Conservation (phyloP, 2,329 filamentous ascomycete species). For the Fusarium humuli region DNA sequence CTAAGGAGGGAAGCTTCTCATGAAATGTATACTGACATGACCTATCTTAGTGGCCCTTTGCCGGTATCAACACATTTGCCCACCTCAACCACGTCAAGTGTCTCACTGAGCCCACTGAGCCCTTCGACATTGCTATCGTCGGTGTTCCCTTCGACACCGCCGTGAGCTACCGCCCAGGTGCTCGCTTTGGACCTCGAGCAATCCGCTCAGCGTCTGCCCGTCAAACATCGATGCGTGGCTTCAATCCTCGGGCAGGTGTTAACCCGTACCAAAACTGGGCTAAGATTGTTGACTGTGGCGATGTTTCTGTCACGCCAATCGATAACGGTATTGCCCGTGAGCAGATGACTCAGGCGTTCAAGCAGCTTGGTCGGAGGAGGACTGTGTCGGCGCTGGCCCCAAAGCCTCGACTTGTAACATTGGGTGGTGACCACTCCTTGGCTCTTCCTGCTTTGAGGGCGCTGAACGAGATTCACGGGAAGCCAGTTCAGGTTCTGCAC, state of each 20-base stretch:
- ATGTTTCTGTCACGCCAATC: constrained; percentile 87
- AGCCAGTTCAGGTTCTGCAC: constrained; percentile 76
- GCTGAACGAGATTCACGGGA: constrained; percentile 70
- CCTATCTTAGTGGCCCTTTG: constrained; percentile 62
- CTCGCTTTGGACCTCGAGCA: constrained; percentile 86
- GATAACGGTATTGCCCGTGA: constrained; percentile 84
- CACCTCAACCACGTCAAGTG: constrained; percentile 77
- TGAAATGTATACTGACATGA: constrained; percentile 10
- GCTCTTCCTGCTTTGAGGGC: constrained; percentile 77
- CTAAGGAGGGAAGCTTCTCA: neutral
- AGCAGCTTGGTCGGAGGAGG: constrained; percentile 68
- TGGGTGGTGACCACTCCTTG: constrained; percentile 80
- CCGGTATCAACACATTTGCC: constrained; percentile 80
- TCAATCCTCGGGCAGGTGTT: constrained; percentile 83
- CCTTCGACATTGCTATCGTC: constrained; percentile 78
- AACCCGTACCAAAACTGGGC: constrained; percentile 89
- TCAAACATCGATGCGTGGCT: constrained; percentile 80
- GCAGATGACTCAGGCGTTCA: constrained; percentile 87
- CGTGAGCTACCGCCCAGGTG: constrained; percentile 70
- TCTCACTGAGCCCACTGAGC: constrained; percentile 71
- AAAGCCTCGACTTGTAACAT: constrained; percentile 70
- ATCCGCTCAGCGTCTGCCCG: constrained; percentile 86
- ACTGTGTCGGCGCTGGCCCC: constrained; percentile 52
- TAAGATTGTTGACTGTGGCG: constrained; percentile 87
- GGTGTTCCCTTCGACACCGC: constrained; percentile 81